A percentile compares a stretch with the other conserved stretches of the same genome.
Evolutionary conservation across 1,284 basidiomycete species (phyloP).

Genomic region (Ustilago esculenta): DNA sequence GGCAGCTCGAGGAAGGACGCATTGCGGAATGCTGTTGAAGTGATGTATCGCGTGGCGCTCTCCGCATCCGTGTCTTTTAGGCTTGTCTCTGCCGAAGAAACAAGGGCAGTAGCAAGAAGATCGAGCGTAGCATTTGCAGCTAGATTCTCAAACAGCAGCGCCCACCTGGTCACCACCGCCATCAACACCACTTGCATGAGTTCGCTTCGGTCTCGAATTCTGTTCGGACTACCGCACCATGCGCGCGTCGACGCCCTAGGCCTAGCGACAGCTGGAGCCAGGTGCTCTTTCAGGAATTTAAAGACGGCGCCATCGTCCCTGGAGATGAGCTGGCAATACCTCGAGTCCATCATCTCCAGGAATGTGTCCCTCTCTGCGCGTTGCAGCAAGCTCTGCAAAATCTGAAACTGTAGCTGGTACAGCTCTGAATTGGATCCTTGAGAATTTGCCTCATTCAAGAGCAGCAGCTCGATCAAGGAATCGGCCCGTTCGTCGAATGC

Average conservation of each 20-base stretch:
- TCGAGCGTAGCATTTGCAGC: conserved; percentile 7
- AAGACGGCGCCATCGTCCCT: conserved; percentile 1
- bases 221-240: conserved; percentile 22
- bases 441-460: too few relatives aligned
- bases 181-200: conserved; percentile 46
- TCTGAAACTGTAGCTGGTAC: conserved; percentile 26
- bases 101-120: conserved; percentile 14
- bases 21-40: conserved; percentile 22
- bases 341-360: conserved; percentile 7
- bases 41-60: conserved; percentile 15
- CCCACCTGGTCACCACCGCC: conserved; percentile 45
- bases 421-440: neutral
- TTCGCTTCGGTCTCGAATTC: conserved; percentile 1
- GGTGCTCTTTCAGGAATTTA: conserved; percentile 8
- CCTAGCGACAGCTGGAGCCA: neutral
- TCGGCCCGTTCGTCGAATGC: conserved; percentile 35
- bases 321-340: conserved; percentile 23
- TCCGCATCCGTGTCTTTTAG: neutral
- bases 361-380: conserved; percentile 37
- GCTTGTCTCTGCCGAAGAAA: conserved; percentile 5
- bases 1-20: conserved; percentile 52
- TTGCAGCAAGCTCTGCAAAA: conserved; percentile 33
- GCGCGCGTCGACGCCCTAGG: neutral
- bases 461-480: conserved; percentile 21
- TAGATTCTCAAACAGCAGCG: conserved; percentile 30